phyloP scores from a whole-genome alignment of 305 asterid genomes.

The Euphrasia arctica region DNA sequence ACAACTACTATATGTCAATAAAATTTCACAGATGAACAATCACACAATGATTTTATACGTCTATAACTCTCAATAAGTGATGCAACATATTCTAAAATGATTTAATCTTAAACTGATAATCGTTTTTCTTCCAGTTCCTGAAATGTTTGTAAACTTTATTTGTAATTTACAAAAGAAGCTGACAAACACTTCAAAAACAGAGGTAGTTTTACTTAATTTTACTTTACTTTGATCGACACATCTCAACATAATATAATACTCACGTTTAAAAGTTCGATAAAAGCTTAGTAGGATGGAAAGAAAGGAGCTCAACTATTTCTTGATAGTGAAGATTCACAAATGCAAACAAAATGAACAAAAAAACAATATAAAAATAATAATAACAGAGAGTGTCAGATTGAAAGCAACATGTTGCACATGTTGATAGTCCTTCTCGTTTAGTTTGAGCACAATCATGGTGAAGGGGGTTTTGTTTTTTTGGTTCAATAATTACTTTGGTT shows the following conservation, averaged over 20 bases:
- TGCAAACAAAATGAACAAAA: conserved; percentile 42
- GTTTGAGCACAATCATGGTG: conserved; percentile 43
- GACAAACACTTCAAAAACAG: no score
- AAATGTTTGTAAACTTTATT: no score
- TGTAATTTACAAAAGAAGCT: no score
- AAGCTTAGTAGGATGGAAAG: neutral
- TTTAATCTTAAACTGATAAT: no score
- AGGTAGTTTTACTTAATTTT: no score
- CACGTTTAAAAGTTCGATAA: neutral
- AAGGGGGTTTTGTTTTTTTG: conserved; percentile 4
- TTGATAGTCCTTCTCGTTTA: conserved; percentile 33
- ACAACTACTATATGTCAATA: neutral
- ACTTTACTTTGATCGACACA: no score
- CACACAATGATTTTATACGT: neutral
- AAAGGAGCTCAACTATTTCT: conserved; percentile 31
- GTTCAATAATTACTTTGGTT: conserved; percentile 29
- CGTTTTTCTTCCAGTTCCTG: no score
- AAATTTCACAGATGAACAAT: neutral
- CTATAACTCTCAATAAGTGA: neutral
- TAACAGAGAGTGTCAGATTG: conserved; percentile 43
- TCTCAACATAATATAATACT: neutral
- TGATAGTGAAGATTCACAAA: conserved; percentile 42
- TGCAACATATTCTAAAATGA: no score
- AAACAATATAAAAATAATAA: neutral
- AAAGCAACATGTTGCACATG: conserved; percentile 53